Evolutionary conservation across 306 rosid genomes (phyloP).

Genomic region (Dryas alaskensis): DNA sequence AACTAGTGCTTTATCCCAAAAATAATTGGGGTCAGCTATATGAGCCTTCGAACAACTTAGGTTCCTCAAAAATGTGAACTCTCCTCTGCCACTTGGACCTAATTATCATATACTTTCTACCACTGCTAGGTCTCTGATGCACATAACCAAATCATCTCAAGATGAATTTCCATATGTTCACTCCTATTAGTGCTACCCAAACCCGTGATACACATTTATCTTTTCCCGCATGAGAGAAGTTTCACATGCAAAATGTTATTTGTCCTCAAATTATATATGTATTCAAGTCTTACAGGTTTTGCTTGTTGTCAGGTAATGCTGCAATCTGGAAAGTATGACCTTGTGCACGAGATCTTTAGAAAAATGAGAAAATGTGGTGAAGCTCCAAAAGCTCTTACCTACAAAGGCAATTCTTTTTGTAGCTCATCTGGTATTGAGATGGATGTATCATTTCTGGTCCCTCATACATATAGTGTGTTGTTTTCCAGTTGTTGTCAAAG

Average conservation of each 20-base stretch:
- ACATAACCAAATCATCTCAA: neutral
- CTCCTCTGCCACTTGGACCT: neutral
- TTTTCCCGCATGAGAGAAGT: too few relatives aligned
- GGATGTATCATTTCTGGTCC: conserved; percentile 23
- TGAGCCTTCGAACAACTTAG: neutral
- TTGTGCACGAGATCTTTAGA: conserved; percentile 63
- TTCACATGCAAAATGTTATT: conserved; percentile 10
- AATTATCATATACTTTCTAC: neutral
- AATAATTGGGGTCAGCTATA: neutral
- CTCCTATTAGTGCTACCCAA: neutral
- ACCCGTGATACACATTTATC: too few relatives aligned
- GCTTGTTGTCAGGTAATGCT: conserved; percentile 87
- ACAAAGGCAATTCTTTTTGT: conserved; percentile 58
- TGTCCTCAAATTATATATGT: conserved; percentile 30
- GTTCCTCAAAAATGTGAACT: too few relatives aligned
- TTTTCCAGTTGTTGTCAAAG: conserved; percentile 68
- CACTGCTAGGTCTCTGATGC: neutral
- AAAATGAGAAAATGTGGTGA: conserved; percentile 74
- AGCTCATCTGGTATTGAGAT: conserved; percentile 29
- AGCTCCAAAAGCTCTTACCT: conserved; percentile 70
- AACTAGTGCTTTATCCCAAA: neutral
- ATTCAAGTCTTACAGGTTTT: conserved; percentile 50
- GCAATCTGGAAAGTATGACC: conserved; percentile 74
- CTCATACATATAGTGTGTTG: conserved; percentile 20
- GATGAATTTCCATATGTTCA: neutral